Evolutionary conservation across 2,329 filamentous ascomycete species (phyloP), one percentile per base, ranked within the genome.

Genomic region (Xylariaceae sp.): DNA sequence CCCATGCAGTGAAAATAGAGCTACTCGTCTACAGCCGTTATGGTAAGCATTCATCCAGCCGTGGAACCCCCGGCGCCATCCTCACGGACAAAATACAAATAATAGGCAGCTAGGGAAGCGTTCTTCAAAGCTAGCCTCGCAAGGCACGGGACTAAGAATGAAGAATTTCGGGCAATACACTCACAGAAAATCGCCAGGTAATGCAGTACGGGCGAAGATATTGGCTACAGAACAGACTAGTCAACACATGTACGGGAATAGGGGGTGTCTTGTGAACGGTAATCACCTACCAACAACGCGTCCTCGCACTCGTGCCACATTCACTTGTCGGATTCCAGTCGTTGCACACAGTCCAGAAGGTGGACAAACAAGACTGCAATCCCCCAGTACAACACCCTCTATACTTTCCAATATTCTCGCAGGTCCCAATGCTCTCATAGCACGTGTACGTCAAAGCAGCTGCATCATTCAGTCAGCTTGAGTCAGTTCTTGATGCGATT

Each of bases 281-380:
- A 29, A 20, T 6, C 2, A 37, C 50, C 42, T 50, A 59, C 60
- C 58, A 63, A 40, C 56, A 61, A 37, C 60, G 60, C 19, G 60
- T 63, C 32, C 61, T 57, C 9, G 44, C 40, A 29, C 41, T 37
- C 10, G 40, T 46, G 1, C 49, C 50, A 19, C 58, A 61, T n/a
- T 20, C 32, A 44, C 40, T 57, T 14, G 41, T 61, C 21, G 57
- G 37, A 4, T 59, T 44, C 50, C 63, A 64, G 43, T 61, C 57
- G 10, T 63, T 50, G 43, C 58, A 63, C n/a, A 50, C 20, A 1
- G 56, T 63, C 60, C 54, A 58, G 32, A 64, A 59, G 16, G 54
- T 59, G 3, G 56, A 59, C 12, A 56, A 56, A 37, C 62, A 63
- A 14, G 48, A 45, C 40, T 52, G 55, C 37, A 55, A 43, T 4